These are phyloP conservation scores for Asterochloris erici DNA, from an alignment of 139 green algal species.

Conservation along the genomic window DNA sequence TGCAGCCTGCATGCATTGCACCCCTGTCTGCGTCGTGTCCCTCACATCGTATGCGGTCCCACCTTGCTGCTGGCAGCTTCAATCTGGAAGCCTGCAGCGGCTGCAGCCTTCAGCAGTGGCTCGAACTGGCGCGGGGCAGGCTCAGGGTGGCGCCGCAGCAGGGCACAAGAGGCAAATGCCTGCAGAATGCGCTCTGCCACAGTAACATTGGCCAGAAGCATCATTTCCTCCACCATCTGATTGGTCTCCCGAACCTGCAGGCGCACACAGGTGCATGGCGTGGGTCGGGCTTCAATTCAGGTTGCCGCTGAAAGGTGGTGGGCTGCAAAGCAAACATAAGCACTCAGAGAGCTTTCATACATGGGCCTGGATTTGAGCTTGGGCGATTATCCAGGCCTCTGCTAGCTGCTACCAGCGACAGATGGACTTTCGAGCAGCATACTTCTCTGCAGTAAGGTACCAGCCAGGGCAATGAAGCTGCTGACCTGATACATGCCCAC, in stretches of 20 bases:
- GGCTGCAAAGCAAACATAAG: too few relatives aligned
- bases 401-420: too few relatives aligned
- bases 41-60: neutral
- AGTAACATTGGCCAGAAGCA: conserved; percentile 92
- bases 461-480: neutral
- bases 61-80: conserved; percentile 53
- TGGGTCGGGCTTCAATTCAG: too few relatives aligned
- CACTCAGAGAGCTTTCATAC: neutral
- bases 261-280: neutral
- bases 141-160: conserved; percentile 80
- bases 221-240: conserved; percentile 99
- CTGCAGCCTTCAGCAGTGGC: conserved; percentile 54
- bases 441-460: neutral
- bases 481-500: conserved; percentile 91
- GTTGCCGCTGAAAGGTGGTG: too few relatives aligned
- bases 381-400: too few relatives aligned
- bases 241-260: conserved; percentile 82
- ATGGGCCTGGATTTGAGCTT: neutral
- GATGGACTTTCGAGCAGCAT: neutral
- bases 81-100: conserved; percentile 59
- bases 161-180: conserved; percentile 65
- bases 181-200: conserved; percentile 82
- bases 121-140: conserved; percentile 73
- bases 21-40: neutral
- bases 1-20: neutral